Conservation (phyloP, 1,284 basidiomycete genomes). For the Earliella scabrosa region DNA sequence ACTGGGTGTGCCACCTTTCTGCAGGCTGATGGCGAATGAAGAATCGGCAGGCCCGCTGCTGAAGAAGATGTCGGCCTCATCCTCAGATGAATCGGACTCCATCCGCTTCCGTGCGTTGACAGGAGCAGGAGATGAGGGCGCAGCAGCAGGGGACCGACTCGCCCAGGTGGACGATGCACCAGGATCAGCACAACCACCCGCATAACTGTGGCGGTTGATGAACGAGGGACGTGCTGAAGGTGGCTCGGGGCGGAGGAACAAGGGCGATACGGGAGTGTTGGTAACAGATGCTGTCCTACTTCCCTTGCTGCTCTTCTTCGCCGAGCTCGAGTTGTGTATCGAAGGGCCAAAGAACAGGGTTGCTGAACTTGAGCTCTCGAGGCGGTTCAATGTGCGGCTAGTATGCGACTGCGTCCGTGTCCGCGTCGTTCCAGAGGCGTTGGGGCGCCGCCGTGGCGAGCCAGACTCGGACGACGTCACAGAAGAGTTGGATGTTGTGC, state of each 20-base stretch:
- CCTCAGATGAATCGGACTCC: conserved; percentile 36
- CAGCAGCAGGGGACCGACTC: conserved; percentile 17
- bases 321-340: conserved; percentile 38
- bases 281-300: conserved; percentile 9
- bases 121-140: conserved; percentile 25
- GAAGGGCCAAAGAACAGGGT: conserved; percentile 76
- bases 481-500: conserved; percentile 30
- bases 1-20: conserved; percentile 58
- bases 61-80: conserved; percentile 68
- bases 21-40: conserved; percentile 59
- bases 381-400: conserved; percentile 36
- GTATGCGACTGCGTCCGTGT: conserved; percentile 34
- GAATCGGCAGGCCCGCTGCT: conserved; percentile 41
- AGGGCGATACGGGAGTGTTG: conserved; percentile 7
- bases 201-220: conserved; percentile 66
- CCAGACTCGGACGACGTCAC: conserved; percentile 32
- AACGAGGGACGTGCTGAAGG: conserved; percentile 31
- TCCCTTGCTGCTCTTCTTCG: conserved; percentile 20
- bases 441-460: conserved; percentile 32
- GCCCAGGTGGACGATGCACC: conserved; percentile 12
- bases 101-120: conserved; percentile 20
- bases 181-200: conserved; percentile 50
- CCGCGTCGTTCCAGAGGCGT: conserved; percentile 29
- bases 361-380: conserved; percentile 54
- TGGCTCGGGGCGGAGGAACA: conserved; percentile 17